Percentiles rank a stretch among this genome's conserved stretches.
These are phyloP conservation scores for Xylaria sp. DNA, from an alignment of 2,329 filamentous ascomycete genomes.

Conservation along the genomic window DNA sequence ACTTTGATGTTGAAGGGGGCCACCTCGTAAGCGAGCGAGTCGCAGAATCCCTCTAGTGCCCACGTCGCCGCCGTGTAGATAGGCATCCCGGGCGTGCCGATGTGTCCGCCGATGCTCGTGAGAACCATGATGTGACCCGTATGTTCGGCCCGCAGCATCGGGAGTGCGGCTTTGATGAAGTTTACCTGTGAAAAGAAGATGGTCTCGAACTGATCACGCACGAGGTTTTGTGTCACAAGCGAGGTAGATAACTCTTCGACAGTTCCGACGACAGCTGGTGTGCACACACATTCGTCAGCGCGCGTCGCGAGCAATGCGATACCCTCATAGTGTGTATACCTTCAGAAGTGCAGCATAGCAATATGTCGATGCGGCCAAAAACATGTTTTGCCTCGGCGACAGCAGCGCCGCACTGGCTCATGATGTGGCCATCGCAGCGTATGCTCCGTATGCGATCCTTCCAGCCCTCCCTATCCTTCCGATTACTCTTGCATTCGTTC, in stretches of 20 bases:
- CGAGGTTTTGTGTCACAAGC: slow-evolving; percentile 74
- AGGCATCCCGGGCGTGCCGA: slow-evolving; percentile 88
- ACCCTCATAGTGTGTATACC: slow-evolving; percentile 53
- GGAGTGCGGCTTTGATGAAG: slow-evolving; percentile 87
- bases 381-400: slow-evolving; percentile 83
- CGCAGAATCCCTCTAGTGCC: slow-evolving; percentile 95
- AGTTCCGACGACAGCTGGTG: slow-evolving; percentile 79
- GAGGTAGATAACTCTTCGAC: slow-evolving; percentile 86
- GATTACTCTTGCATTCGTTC: slow-evolving; percentile 66
- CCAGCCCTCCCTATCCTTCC: slow-evolving; percentile 76
- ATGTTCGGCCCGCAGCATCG: slow-evolving; percentile 77
- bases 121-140: slow-evolving; percentile 90
- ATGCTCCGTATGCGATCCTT: slow-evolving; percentile 74
- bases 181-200: slow-evolving; percentile 97
- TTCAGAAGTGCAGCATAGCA: slow-evolving; percentile 89
- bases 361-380: slow-evolving; percentile 87
- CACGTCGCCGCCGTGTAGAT: slow-evolving; percentile 93
- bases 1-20: slow-evolving; percentile 96
- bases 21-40: slow-evolving; percentile 93
- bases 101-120: slow-evolving; percentile 87
- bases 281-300: slow-evolving; percentile 22
- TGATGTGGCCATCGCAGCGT: slow-evolving; percentile 65
- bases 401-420: slow-evolving; percentile 79
- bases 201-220: slow-evolving; percentile 89
- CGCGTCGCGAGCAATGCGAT: neutral